Conservation (phyloP, 306 rosid species). For the Dryas octopetala region DNA sequence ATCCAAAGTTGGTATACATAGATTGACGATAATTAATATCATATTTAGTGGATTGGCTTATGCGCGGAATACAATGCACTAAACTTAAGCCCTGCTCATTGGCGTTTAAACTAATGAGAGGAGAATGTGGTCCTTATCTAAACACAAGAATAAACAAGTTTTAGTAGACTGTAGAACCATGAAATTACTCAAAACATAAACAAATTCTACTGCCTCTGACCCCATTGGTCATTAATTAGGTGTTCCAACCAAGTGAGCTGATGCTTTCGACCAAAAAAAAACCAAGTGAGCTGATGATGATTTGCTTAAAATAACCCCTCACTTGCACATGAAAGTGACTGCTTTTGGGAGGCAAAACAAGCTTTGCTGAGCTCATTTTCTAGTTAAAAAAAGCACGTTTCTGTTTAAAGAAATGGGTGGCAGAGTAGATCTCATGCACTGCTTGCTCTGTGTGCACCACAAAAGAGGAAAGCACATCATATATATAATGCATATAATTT, state of each 20-base stretch:
- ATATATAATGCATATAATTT: background rate
- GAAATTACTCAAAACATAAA: no score
- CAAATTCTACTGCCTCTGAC: no score
- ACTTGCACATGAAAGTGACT: slow-evolving; percentile 12
- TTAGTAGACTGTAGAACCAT: background rate
- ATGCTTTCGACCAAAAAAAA: no score
- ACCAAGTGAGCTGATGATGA: slow-evolving; percentile 4
- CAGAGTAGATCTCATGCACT: background rate
- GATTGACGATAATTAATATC: no score
- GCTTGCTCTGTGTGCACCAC: no score
- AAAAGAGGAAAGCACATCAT: background rate
- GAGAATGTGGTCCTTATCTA: background rate
- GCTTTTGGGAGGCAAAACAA: background rate
- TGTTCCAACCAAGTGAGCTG: slow-evolving; percentile 4
- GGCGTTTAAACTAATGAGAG: background rate
- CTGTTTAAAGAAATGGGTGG: background rate
- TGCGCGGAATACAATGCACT: background rate
- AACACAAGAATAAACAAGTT: background rate
- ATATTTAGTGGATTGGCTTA: background rate
- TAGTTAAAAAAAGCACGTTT: background rate
- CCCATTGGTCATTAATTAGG: background rate
- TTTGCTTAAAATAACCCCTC: background rate
- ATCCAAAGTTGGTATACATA: no score
- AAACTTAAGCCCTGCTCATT: background rate
- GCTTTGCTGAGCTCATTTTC: background rate